Evolutionary conservation across 306 rosid species (phyloP).

Genomic region (Citrullus amarus): DNA sequence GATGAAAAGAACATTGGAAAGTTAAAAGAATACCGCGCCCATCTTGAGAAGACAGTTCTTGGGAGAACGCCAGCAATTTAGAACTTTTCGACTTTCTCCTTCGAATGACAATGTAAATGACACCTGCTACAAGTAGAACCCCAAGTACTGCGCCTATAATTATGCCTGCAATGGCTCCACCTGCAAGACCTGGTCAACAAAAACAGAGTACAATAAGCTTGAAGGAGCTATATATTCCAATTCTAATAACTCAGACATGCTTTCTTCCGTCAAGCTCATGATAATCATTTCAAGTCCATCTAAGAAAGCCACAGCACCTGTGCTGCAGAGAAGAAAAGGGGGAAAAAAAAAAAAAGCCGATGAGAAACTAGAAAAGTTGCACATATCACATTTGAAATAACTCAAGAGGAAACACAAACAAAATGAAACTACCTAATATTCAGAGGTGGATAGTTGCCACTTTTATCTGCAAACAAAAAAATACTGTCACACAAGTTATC

Average conservation of each 20-base stretch:
- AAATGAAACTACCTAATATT: constrained; percentile 35
- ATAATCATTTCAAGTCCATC: constrained; percentile 14
- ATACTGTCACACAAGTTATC: not conserved
- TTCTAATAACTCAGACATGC: constrained; percentile 9
- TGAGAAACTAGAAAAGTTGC: constrained; percentile 4
- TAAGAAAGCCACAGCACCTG: constrained; percentile 45
- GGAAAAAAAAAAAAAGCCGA: not conserved
- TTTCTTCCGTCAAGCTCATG: constrained; percentile 16
- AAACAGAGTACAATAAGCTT: constrained; percentile 16
- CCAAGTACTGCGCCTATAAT: constrained; percentile 41
- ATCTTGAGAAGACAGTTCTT: constrained; percentile 31
- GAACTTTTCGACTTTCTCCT: constrained; percentile 29
- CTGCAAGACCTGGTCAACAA: constrained; percentile 51
- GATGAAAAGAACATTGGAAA: not conserved
- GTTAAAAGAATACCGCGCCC: constrained; percentile 26
- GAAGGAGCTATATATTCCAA: constrained; percentile 7
- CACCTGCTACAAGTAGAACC: constrained; percentile 40
- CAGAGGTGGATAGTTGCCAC: constrained; percentile 33
- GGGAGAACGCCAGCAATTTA: constrained; percentile 21
- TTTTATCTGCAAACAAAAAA: constrained; percentile 36
- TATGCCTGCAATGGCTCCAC: constrained; percentile 65
- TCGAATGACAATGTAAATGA: constrained; percentile 30
- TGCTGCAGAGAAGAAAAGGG: constrained; percentile 43
- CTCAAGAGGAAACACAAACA: not conserved
- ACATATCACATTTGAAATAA: not conserved